Evolutionary conservation across 2,329 filamentous ascomycete species (phyloP), one percentile per base, ranked within the genome.

Genomic region (Apiospora malaysiana): DNA sequence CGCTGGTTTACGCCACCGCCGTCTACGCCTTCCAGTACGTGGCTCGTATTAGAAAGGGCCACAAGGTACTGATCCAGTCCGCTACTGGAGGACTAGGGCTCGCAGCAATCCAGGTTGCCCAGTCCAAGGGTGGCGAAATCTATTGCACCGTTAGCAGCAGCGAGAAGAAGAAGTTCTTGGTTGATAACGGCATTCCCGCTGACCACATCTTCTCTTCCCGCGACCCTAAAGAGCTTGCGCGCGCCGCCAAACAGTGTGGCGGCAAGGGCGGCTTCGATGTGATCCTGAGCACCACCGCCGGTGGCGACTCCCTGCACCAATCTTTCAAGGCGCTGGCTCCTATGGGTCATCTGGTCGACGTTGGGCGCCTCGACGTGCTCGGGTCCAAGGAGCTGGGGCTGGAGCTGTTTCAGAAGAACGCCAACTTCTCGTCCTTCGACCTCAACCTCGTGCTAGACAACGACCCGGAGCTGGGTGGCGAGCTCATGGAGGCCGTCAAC

Each of bases 71-170:
- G 21, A 66, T 66, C 21, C 63, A 86, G 66, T 80, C 81, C 7
- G 86, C 82, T 4, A 81, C 83, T 3, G 84, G 85, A 59, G 80
- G 80, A 0, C 77, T 83, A 23, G 86, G 86, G 1, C 79, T 85
- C 45, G 82, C 82, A 4, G 85, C 83, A 1, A 73, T 87, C 3
- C 78, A 81, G 23, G 73, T 87, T 1, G 83, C 83, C 27, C 77
- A 74, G 68, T 70, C 77, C 3, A 72, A 80, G 8, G 84, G 81
- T 1, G 82, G 80, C 10, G 78, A 83, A 5, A 76, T 88, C 2
- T 86, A 84, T 70, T 80, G 79, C 1, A 87, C 85, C 0, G 81
- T 85, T 7, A 66, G 74, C 1, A 75, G 74, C 1, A 49, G 74
- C 0, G 75, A 76, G 0, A 85, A 89, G 71, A 79, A 78, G 8